These are phyloP conservation scores for Acanthamoeba triangularis DNA, from an alignment of 208 protist species.

Conservation along the genomic window DNA sequence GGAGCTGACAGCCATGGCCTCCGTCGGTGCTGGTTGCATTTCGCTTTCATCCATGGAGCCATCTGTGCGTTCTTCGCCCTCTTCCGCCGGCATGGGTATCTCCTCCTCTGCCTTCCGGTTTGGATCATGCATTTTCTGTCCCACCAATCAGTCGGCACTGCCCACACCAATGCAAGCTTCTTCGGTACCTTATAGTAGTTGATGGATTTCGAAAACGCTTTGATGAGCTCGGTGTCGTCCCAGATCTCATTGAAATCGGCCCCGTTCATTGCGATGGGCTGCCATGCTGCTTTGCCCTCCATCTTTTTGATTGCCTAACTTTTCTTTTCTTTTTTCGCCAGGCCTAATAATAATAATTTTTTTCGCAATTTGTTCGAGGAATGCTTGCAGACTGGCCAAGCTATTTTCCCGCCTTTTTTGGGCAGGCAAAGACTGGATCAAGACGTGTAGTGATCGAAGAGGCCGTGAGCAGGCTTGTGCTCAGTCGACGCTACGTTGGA, in stretches of 20 bases:
- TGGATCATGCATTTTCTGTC: slow-evolving; percentile 49
- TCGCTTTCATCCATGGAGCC: not conserved
- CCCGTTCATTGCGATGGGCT: not conserved
- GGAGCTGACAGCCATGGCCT: not conserved
- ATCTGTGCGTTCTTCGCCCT: not conserved
- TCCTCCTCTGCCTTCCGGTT: slow-evolving; percentile 48
- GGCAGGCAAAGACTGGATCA: not conserved
- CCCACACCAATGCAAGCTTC: not conserved
- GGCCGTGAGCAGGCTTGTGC: not conserved
- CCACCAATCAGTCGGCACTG: not conserved
- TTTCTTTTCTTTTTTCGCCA: not conserved
- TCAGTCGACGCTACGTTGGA: not conserved
- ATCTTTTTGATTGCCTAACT: not conserved
- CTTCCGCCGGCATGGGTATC: not conserved
- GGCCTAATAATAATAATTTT: not conserved
- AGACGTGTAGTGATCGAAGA: not conserved
- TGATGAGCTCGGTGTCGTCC: slow-evolving; percentile 52
- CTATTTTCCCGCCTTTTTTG: slow-evolving; percentile 14
- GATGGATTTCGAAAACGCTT: slow-evolving; percentile 11
- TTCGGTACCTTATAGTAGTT: not conserved
- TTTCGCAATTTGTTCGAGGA: not conserved
- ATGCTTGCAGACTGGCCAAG: not conserved
- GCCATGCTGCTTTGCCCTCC: not conserved
- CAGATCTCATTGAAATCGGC: slow-evolving; percentile 6
- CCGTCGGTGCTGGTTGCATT: not conserved